Evolutionary conservation across 2,329 filamentous ascomycete species (phyloP).

Genomic region (Paraconiothyrium brasiliense): DNA sequence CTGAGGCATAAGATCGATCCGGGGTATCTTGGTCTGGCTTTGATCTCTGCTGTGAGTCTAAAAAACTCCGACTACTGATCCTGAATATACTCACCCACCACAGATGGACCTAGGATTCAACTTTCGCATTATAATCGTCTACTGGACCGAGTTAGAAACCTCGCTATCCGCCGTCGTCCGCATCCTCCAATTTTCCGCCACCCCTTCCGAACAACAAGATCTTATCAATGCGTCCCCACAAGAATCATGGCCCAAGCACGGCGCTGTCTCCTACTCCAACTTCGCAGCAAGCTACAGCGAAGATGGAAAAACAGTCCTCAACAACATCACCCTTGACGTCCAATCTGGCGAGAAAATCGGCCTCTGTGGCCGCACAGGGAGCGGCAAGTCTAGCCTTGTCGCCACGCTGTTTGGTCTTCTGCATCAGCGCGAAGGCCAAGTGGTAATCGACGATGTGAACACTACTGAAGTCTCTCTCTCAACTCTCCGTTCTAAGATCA

Average conservation of each 20-base stretch:
- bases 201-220: slow-evolving; percentile 89
- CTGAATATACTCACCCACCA: slow-evolving; percentile 79
- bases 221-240: slow-evolving; percentile 68
- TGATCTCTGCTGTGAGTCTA: slow-evolving; percentile 91
- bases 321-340: slow-evolving; percentile 55
- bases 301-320: slow-evolving; percentile 43
- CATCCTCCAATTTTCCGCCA: slow-evolving; percentile 89
- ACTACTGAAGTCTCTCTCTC: slow-evolving; percentile 53
- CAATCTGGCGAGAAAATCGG: slow-evolving; percentile 44
- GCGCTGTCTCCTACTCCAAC: slow-evolving; percentile 48
- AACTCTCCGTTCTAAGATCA: slow-evolving; percentile 58
- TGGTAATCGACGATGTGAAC: slow-evolving; percentile 57
- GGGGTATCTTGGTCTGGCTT: slow-evolving; percentile 84
- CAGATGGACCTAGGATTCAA: slow-evolving; percentile 95
- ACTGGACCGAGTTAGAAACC: slow-evolving; percentile 76
- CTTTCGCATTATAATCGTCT: slow-evolving; percentile 82
- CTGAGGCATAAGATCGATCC: slow-evolving; percentile 74
- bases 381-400: slow-evolving; percentile 56
- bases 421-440: slow-evolving; percentile 48
- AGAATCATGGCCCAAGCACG: slow-evolving; percentile 50
- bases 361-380: slow-evolving; percentile 62
- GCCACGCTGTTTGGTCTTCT: slow-evolving; percentile 53
- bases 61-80: slow-evolving; percentile 80
- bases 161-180: slow-evolving; percentile 95
- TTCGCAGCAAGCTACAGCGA: slow-evolving; percentile 49